Evolutionary conservation across 2,329 filamentous ascomycete species (phyloP).

Genomic region (Aspergillus spinulosporus): DNA sequence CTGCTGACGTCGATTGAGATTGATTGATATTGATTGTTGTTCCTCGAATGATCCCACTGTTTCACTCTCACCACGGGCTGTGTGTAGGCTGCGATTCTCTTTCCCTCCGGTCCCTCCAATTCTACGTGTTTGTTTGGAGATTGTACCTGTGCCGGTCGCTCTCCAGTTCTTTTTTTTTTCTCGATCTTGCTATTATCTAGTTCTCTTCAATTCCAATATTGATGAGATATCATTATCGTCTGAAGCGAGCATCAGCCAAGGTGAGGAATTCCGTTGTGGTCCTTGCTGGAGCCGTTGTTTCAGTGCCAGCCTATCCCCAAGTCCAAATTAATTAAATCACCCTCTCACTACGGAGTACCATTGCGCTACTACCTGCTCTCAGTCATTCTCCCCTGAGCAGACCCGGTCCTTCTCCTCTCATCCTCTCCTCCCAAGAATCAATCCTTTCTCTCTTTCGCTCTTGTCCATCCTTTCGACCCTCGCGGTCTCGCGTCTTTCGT

Average conservation of each 20-base stretch:
- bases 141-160: constrained; percentile 4
- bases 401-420: constrained; percentile 4
- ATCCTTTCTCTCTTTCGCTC: neutral
- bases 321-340: constrained; percentile 11
- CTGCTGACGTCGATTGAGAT: neutral
- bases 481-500: constrained; percentile 15
- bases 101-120: neutral
- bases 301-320: constrained; percentile 15
- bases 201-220: neutral
- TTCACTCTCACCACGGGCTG: neutral
- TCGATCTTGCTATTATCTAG: neutral
- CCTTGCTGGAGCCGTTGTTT: constrained; percentile 23
- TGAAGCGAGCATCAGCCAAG: neutral
- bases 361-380: neutral
- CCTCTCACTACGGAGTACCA: neutral
- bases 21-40: neutral
- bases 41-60: neutral
- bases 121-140: neutral
- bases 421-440: neutral
- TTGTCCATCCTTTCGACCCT: constrained; percentile 6
- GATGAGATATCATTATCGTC: too few species aligned
- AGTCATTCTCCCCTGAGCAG: constrained; percentile 9
- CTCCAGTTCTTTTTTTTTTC: neutral
- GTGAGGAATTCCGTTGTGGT: constrained; percentile 11
- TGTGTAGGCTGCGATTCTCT: neutral